A percentile compares a stretch with the other conserved stretches of the same genome.
Evolutionary conservation across 2,329 filamentous ascomycete species (phyloP).

Genomic region (Fusarium papillatum): DNA sequence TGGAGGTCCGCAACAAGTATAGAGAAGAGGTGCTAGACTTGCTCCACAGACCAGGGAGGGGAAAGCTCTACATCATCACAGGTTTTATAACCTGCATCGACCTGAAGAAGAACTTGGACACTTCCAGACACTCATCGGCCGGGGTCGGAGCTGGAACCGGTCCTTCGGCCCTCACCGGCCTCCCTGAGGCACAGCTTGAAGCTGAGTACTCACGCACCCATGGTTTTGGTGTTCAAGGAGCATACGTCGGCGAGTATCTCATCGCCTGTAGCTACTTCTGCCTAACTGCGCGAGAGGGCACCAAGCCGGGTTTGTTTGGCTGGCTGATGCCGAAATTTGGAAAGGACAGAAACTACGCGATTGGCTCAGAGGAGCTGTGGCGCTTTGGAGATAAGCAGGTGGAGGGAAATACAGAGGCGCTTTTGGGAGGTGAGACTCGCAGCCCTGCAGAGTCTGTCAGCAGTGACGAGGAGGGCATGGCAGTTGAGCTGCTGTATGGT

Average conservation of each 20-base stretch:
- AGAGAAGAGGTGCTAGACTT: background rate
- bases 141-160: background rate
- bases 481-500: background rate
- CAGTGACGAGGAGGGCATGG: background rate
- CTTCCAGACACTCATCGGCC: background rate
- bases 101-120: background rate
- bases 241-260: slow-evolving; percentile 2
- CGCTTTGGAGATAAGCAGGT: background rate
- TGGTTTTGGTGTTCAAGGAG: background rate
- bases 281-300: background rate
- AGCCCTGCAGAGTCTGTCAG: background rate
- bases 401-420: background rate
- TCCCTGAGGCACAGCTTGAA: background rate
- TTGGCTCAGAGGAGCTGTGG: background rate
- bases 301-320: background rate
- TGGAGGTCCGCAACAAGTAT: background rate
- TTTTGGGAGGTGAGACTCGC: background rate
- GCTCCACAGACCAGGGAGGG: background rate
- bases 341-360: background rate
- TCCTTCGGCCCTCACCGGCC: background rate
- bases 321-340: background rate
- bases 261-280: slow-evolving; percentile 2
- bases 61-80: background rate
- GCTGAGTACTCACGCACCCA: background rate
- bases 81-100: slow-evolving; percentile 7